phyloP scores from a whole-genome alignment of 1,284 basidiomycete species.

The Puccinia hordei region DNA sequence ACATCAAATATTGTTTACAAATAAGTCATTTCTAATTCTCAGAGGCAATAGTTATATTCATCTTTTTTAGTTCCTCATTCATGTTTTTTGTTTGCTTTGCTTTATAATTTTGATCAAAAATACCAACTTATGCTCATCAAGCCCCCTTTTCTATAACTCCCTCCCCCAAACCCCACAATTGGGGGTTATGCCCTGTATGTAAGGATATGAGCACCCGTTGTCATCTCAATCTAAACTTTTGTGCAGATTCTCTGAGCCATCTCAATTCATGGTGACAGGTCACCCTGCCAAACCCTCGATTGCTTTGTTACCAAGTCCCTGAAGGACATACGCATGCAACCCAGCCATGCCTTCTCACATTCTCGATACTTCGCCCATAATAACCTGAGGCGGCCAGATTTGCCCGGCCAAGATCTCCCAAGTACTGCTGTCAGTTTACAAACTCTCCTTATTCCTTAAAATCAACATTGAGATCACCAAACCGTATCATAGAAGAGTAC shows the following conservation, averaged over 20 bases:
- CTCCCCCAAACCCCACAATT: no score
- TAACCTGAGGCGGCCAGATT: background rate
- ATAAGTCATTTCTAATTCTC: no score
- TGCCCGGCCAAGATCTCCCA: background rate
- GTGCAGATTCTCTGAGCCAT: background rate
- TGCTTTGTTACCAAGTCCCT: conserved; percentile 11
- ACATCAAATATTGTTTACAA: no score
- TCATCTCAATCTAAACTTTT: no score
- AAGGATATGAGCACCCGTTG: no score
- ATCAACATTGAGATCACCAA: background rate
- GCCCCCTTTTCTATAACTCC: no score
- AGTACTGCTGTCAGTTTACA: background rate
- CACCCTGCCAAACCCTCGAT: background rate
- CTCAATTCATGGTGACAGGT: background rate
- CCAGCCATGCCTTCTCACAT: background rate
- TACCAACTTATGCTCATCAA: no score
- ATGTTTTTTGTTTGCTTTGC: no score
- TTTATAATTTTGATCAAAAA: no score
- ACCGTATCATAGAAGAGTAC: background rate
- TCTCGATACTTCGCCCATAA: background rate
- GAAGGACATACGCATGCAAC: background rate
- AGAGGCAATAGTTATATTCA: no score
- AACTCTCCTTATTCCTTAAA: background rate
- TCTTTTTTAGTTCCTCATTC: no score
- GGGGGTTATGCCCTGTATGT: no score